Base-by-base conservation (phyloP, 768 basidiomycete species). In the Chiua virens region DNA sequence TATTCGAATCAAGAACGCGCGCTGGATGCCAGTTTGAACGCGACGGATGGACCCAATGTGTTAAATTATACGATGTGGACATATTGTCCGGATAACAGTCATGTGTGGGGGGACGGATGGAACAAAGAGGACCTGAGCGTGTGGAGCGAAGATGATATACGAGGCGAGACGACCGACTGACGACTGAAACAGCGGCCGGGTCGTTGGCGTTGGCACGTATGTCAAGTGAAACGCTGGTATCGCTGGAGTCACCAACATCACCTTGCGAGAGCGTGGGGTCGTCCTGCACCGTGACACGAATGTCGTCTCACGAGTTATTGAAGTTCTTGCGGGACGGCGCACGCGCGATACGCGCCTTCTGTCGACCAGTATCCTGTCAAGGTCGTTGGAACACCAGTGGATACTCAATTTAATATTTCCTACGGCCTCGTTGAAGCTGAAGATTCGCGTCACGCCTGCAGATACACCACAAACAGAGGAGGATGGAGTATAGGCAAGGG, bases 51-150 rank as follows among this genome's bases (percentile, higher is more conserved):
- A 0, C 64, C 70, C 8, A 92, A 91, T 57, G 78, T 68, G 32
- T 69, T 95, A 51, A 92, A 77, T 59, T 96, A 82, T 68, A 93
- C 92, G 42, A 72, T 92, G 11, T 97, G 94, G 94, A 89, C 85
- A 27, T 97, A 95, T 64, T 87, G 87, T 52, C 75, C 88, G 0
- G 89, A 96, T 59, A 86, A 85, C 62, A 77, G 75, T 20, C 92
- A 97, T 63, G 73, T 81, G 63, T 97, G 90, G 91, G 93, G 96
- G 13, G 96, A 99, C 70, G 86, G 86, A 1, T 99, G 95, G 96
- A 95, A 98, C 66, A 82, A 89, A 71, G 96, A 99, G 72, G 96
- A 98, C 71, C 67, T 98, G 52, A 92, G 89, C 56, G 54, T 98
- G 14, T 98, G 90, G 90, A 87, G 86, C 58, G 57, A 68, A 4